A percentile compares a stretch with the other conserved stretches of the same genome.
These are phyloP conservation scores for Salvia hispanica DNA, from an alignment of 257 asterid species.

Conservation along the genomic window DNA sequence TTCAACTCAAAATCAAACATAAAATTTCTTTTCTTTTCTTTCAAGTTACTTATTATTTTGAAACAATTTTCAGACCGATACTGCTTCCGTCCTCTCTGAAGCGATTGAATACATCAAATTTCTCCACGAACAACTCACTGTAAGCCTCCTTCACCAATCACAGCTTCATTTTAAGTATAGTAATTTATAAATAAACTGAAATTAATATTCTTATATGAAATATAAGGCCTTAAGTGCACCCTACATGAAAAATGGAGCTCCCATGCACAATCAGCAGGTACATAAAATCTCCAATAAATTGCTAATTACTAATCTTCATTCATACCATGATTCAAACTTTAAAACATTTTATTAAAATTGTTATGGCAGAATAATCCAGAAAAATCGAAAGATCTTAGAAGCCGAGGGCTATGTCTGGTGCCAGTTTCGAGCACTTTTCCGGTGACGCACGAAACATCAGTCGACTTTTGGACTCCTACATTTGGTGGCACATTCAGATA, in stretches of 20 bases:
- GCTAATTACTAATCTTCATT: no score
- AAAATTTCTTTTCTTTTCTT: not conserved
- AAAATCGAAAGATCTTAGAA: slow-evolving; percentile 72
- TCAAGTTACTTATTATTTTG: no score
- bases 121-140: slow-evolving; percentile 86
- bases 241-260: slow-evolving; percentile 85
- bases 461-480: slow-evolving; percentile 87
- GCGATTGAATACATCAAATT: slow-evolving; percentile 84
- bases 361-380: slow-evolving; percentile 41
- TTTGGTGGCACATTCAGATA: slow-evolving; percentile 85
- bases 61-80: slow-evolving; percentile 66
- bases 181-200: not conserved
- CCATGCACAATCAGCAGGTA: slow-evolving; percentile 71
- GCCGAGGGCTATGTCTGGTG: slow-evolving; percentile 84
- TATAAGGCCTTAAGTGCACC: slow-evolving; percentile 70
- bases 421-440: slow-evolving; percentile 92
- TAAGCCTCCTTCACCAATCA: slow-evolving; percentile 41
- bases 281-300: slow-evolving; percentile 8
- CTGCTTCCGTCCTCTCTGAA: slow-evolving; percentile 96
- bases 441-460: slow-evolving; percentile 71
- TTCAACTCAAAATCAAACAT: not conserved
- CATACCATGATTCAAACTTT: no score
- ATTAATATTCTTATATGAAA: slow-evolving; percentile 14
- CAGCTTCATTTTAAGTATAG: no score
- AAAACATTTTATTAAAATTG: not conserved